Evolutionary conservation across 1,284 basidiomycete genomes (phyloP), one percentile per base, ranked within the genome.

Genomic region (Ceratobasidium theobromae): DNA sequence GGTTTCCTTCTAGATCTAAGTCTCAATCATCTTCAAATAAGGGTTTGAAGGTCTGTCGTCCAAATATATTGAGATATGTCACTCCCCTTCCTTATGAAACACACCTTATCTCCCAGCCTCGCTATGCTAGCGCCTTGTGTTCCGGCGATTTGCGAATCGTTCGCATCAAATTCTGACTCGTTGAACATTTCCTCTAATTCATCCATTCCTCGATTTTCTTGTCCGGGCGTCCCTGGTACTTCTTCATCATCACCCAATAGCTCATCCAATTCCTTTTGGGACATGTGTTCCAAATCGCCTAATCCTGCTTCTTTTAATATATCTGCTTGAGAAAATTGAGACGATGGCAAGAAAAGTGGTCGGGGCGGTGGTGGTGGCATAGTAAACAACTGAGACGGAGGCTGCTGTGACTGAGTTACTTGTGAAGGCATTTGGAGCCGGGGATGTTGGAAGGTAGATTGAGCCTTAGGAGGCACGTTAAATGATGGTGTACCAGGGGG

Each of bases 251-350:
- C 41, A 73, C 76, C 53, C 76, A 79, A 70, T 79, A 79, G 68
- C 65, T 76, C 18, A 72, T 77, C 72, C 75, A 78, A 65, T 75
- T 79, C 73, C 71, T 78, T 66, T 12, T 60, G 54, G 12, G 48
- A 58, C 69, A 70, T 70, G 25, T 54, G 49, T 45, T 67, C 69
- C 6, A 70, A 40, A 21, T 64, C 58, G 14, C 60, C 68, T 3
- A 69, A 43, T 9, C 69, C 69, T 1, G 69, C 53, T 23, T 65
- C 69, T 23, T 62, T 53, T 25, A 64, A 45, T 3, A 60, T 45
- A 28, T 66, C 65, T 9, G 54, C 67, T 25, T 67, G 67, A 18
- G 69, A 65, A 18, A 69, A 54, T 23, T 67, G 65, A 4, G 67
- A 55, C 8, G 68, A 41, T 6, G 67, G 54, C n/a, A 60, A 35